Evolutionary conservation across 192 early-diverging fungal genomes (phyloP), one percentile per base, ranked within the genome.

Genomic region (Coemansia sp.): DNA sequence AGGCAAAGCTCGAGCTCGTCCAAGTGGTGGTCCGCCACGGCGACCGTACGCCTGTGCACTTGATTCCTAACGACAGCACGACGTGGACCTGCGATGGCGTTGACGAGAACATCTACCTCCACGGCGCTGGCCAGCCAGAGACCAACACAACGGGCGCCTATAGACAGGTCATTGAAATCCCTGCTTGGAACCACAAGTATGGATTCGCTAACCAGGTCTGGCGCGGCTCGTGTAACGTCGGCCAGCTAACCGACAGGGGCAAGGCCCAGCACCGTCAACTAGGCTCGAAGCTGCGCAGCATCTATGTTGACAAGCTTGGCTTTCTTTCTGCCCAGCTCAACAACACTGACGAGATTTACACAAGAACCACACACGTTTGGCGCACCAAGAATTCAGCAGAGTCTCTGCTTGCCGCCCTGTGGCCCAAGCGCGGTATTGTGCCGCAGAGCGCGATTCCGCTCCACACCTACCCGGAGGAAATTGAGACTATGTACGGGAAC

Each of bases 221-320:
- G 75, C 32, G 43, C 3, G 77, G 82, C n/a, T 67, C 71, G 7
- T 84, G 86, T 50, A 80, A 83, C 11, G 35, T 57, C 22, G 87
- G 86, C 26, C 78, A 88, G 53, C 68, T 89, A 36, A 88, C 87
- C 1, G 84, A 87, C 54, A 58, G 35, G 17, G 87, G 87, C 0
- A 84, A 84, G 53, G 14, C 36, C 2, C 83, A 82, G 53, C 83
- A 87, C 50, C 59, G 53, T 22, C 22, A 38, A 1, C 54, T 83
- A 8, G 87, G 87, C 15, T 26, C 42, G 1, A 54, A 67, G 3
- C 56, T 85, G 21, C 72, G 83, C 18, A 42, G 48, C 17, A 80
- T 85, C 41, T 85, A 85, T 17, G 67, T 85, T 0, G 74, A 84
- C 48, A 76, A 81, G 62, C 54, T 84, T 9, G 58, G 67, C 0